Evolutionary conservation across 2,329 filamentous ascomycete genomes (phyloP).

Genomic region (Colletotrichum kahawae): DNA sequence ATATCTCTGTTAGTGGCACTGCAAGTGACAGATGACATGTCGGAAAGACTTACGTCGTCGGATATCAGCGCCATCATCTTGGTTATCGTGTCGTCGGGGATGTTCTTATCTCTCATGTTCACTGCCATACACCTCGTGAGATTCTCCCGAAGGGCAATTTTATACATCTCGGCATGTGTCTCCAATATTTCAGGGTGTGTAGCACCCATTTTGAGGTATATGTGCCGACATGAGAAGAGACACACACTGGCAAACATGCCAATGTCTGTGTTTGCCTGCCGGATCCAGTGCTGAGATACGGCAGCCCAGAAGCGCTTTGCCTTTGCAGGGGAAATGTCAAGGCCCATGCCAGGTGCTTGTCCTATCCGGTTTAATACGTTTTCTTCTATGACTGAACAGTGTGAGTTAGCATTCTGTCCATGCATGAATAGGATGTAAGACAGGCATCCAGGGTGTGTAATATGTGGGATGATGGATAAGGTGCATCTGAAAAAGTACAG

Average conservation of each 20-base stretch:
- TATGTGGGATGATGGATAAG: not conserved
- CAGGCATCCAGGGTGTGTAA: not conserved
- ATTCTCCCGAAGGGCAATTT: slow-evolving; percentile 14
- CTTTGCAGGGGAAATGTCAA: not conserved
- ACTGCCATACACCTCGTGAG: slow-evolving; percentile 8
- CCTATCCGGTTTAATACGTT: not conserved
- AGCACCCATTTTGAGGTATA: not conserved
- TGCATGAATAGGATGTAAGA: not conserved
- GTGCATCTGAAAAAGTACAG: not conserved
- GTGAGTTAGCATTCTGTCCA: not conserved
- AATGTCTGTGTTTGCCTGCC: slow-evolving; percentile 18
- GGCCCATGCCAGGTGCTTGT: not conserved
- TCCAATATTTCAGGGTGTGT: not conserved
- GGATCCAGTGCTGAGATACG: slow-evolving; percentile 23
- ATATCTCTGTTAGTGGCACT: not conserved
- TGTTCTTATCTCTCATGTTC: not conserved
- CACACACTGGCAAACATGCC: slow-evolving; percentile 27
- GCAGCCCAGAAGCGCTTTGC: slow-evolving; percentile 4
- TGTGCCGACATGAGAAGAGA: slow-evolving; percentile 22
- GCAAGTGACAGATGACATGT: not conserved
- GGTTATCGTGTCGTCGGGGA: slow-evolving; percentile 25
- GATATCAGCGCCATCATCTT: slow-evolving; percentile 25
- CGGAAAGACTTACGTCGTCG: slow-evolving; percentile 8
- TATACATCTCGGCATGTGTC: slow-evolving; percentile 20
- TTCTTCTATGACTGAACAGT: not conserved